These are phyloP conservation scores for Pyrrhoderma noxium DNA, from an alignment of 1,284 basidiomycete species.

Conservation along the genomic window DNA sequence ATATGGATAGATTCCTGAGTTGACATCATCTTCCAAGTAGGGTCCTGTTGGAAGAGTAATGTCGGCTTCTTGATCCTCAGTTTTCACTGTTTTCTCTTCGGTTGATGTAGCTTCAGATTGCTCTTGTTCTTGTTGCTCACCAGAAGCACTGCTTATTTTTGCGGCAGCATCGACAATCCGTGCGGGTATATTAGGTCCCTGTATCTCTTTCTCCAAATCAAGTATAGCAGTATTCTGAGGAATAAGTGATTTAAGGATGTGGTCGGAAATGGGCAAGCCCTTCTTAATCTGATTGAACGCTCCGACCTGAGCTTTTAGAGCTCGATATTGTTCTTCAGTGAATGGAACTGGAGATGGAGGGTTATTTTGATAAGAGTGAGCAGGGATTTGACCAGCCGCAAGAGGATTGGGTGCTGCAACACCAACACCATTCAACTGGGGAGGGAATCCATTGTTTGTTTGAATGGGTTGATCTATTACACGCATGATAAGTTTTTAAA, in stretches of 20 bases:
- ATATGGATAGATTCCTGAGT: conserved; percentile 88
- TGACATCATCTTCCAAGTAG: conserved; percentile 73
- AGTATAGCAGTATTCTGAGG: conserved; percentile 50
- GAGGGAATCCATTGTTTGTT: conserved; percentile 21
- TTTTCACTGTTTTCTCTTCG: conserved; percentile 25
- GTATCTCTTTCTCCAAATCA: conserved; percentile 59
- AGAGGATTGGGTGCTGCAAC: conserved; percentile 25
- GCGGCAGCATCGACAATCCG: conserved; percentile 73
- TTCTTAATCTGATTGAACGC: conserved; percentile 82
- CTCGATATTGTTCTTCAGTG: conserved; percentile 75
- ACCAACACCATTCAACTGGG: conserved; percentile 15
- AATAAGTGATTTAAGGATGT: conserved; percentile 73
- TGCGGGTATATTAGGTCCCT: conserved; percentile 50
- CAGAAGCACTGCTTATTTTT: conserved; percentile 63
- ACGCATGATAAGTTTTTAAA: neutral
- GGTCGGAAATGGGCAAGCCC: conserved; percentile 74
- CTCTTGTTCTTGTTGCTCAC: conserved; percentile 22
- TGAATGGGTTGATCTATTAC: conserved; percentile 17
- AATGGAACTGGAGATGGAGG: conserved; percentile 69
- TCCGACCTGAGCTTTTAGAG: conserved; percentile 83
- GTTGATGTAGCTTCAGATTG: conserved; percentile 11
- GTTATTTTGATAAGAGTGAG: conserved; percentile 27
- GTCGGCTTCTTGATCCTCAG: conserved; percentile 25
- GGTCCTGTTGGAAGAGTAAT: conserved; percentile 57
- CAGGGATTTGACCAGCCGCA: conserved; percentile 25